Base-by-base conservation (phyloP, 2,329 filamentous ascomycete genomes). In the Colletotrichum agaves region DNA sequence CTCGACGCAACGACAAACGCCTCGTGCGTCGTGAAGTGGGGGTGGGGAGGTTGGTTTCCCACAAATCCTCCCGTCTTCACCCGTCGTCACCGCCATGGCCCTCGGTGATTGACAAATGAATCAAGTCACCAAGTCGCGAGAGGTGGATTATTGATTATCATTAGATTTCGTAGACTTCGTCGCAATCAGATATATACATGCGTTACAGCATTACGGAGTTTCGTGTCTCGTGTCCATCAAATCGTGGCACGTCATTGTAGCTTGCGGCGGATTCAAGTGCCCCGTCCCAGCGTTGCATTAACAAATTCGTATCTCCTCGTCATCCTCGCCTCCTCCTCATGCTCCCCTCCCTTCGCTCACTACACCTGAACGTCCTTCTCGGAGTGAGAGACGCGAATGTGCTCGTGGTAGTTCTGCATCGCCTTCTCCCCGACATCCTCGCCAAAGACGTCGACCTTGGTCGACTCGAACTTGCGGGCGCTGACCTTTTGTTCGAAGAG, bases 401-500 rank as follows among this genome's bases (percentile, higher is more conserved):
- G 78, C 60, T 83, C 74, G 69, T 84, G 81, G 72, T 87, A 88
- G 41, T 79, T 80, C 57, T 82, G 76, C 75, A 88, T 77, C 4
- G 86, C 77, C 27, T 80, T 79, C 31, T 78, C 80, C 41, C 43
- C 69, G n/a, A 88, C 77, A 10, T 78, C 76, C 73, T 85, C 84
- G 47, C 81, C 80, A 69, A 88, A 88, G 11, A 87, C 87, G 64
- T 89, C 82, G 8, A 88, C 85, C 67, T 85, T 74, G 2, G 87
- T 87, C 23, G 75, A 75, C 8, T 88, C 86, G 76, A 96, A 97
- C 74, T 93, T 91, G 73, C 93, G 84, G 6, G 93, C 92, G 71
- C 86, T 85, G 21, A 95, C 81, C 1, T 86, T 82, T 69, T 87
- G 85, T 80, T 97, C 92, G 74, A 97, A 97, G 55, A 97, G 83